Conservation (phyloP, 2,329 filamentous ascomycete species). For the Truncatella angustata region DNA sequence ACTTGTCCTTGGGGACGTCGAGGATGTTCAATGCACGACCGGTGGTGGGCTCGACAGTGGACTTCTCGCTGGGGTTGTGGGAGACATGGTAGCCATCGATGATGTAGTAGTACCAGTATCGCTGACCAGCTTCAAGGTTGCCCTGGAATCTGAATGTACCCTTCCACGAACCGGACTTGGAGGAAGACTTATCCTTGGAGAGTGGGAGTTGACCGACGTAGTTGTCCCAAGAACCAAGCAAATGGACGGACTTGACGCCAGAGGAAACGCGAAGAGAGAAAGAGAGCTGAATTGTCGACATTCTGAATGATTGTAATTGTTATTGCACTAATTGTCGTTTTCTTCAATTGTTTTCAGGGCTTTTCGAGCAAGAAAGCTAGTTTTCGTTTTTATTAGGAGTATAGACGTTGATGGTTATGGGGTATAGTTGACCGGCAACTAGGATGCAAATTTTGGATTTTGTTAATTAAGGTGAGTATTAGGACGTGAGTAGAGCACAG, state of each 20-base stretch:
- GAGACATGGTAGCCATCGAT: conserved; percentile 98
- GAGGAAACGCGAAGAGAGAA: conserved; percentile 95
- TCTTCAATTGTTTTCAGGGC: conserved; percentile 16
- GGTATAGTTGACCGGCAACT: conserved; percentile 51
- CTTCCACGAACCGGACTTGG: conserved; percentile 90
- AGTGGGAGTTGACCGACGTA: conserved; percentile 93
- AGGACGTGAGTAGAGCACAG: conserved; percentile 50
- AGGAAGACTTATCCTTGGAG: conserved; percentile 78
- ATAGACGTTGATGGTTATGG: conserved; percentile 34
- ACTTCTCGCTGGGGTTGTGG: conserved; percentile 88
- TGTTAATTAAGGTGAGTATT: conserved; percentile 32
- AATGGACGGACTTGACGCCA: conserved; percentile 95
- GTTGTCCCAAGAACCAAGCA: conserved; percentile 98
- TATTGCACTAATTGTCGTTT: conserved; percentile 36
- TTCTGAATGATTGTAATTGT: conserved; percentile 50
- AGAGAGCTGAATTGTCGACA: conserved; percentile 90
- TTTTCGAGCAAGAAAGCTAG: conserved; percentile 57
- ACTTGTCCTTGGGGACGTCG: conserved; percentile 69
- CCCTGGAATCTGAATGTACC: conserved; percentile 96
- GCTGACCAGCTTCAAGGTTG: conserved; percentile 81
- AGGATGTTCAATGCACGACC: conserved; percentile 97
- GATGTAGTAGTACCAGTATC: conserved; percentile 99
- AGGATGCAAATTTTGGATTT: conserved; percentile 27
- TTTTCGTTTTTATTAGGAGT: conserved; percentile 43
- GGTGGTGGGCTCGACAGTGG: conserved; percentile 92